Base-by-base conservation (phyloP, 176 grass and related monocot species). In the Hordeum marinum region DNA sequence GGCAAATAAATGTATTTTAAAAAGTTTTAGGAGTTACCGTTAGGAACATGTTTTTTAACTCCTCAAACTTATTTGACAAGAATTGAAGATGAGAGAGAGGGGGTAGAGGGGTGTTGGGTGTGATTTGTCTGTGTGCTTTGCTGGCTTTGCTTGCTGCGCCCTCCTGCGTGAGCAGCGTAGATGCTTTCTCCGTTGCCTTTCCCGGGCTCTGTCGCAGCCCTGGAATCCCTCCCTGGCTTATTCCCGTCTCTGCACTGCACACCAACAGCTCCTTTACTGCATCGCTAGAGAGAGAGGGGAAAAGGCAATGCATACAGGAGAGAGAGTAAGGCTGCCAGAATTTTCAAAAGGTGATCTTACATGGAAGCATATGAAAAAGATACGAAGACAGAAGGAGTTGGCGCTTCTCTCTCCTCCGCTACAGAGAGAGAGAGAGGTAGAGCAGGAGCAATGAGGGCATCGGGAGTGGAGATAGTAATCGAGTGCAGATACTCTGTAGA, bases 221-320 rank as follows among this genome's bases (percentile, higher is more conserved):
- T 40, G 73, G 61, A 68, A 55, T 77, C 83, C 34, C 61, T 77
- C 63, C 23, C 62, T 78, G 62, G 15, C 26, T 55, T 78, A 55
- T 78, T 78, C 83, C 83, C 40, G 11, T 76, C 63, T 42, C 70
- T 26, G 27, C 61, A 23, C 70, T 66, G 46, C 80, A 61, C 35
- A 61, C n/a, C 41, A 14, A 48, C 80, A 12, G 3, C 42, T 54
- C 60, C 29, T 77, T 64, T 46, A 80, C 25, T 80, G 26, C 26
- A 62, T 66, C 10, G 12, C 41, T 48, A 34, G 41, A n/a, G 40
- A 32, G 39, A 80, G 10, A 50, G 41, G 1, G 25, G 25, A 8
- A 64, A 65, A 32, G 76, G 60, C 39, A 8, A 61, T 7, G 39
- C 25, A 45, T 17, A 11, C 37, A 46, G 12, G 77, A 32, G 25